Evolutionary conservation across 352 stramenopile genomes (phyloP), one percentile per base, ranked within the genome.

Genomic region (Saprolegnia parasitica): DNA sequence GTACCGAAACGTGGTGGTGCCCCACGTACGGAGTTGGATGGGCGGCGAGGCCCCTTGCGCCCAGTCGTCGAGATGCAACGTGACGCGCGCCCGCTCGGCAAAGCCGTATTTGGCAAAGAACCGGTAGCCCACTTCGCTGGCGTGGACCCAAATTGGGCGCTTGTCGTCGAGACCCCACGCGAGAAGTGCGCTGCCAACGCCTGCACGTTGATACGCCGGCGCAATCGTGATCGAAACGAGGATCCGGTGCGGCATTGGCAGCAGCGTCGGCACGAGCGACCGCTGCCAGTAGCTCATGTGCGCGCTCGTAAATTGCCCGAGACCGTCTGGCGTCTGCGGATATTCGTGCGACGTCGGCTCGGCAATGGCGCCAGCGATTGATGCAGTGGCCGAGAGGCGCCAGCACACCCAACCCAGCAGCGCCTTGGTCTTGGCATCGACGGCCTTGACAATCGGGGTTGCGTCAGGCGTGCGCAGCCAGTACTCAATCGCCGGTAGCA

Each of bases 161-260:
- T 60, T 16, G 52, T 60, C 52, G 1, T 3, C 3, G 9, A 60
- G 52, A 16, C 52, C 52, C 52, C 52, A 60, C 11, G 11, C 13
- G 11, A 60, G 20, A 16, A 60, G n/a, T 4, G 52, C 52, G 35
- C 13, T n/a, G 24, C 52, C 52, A 9, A 60, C 52, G 35, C 52
- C 52, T 9, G 11, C 35, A 8, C 52, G 52, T 24, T 60, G 52
- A 24, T 60, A 9, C 16, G 24, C 24, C 20, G 52, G 52, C 11
- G 24, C 52, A 24, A 60, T 60, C 35, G 52, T 60, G 35, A 60
- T 60, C 3, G 52, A 60, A 60, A 60, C 11, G 24, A 60, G 35
- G 16, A 60, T 60, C 35, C 52, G 52, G 35, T 60, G 52, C 24
- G 52, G 52, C 24, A 9, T 13, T 9, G 52, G 52, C 24, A 60